These are phyloP conservation scores for Heteromeles arbutifolia DNA, from an alignment of 306 rosid species.

Conservation along the genomic window DNA sequence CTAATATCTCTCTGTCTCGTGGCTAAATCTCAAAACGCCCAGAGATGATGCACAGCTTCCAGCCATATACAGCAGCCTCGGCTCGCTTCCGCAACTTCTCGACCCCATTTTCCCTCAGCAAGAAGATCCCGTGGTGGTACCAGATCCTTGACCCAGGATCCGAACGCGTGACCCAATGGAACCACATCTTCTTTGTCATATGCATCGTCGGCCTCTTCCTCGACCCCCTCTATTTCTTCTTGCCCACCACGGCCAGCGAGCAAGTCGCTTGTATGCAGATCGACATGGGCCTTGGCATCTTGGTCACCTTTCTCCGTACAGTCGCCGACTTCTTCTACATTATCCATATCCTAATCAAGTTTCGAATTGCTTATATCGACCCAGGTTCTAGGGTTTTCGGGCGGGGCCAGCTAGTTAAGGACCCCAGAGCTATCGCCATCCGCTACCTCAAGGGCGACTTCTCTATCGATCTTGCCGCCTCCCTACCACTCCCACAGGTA, in stretches of 20 bases:
- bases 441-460: slow-evolving; percentile 57
- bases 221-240: slow-evolving; percentile 79
- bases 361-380: slow-evolving; percentile 50
- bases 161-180: slow-evolving; percentile 46
- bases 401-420: slow-evolving; percentile 59
- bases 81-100: slow-evolving; percentile 34
- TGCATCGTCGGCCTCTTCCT: slow-evolving; percentile 63
- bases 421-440: slow-evolving; percentile 45
- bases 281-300: slow-evolving; percentile 42
- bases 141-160: slow-evolving; percentile 64
- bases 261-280: slow-evolving; percentile 44
- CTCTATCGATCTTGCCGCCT: slow-evolving; percentile 58
- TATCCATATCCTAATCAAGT: slow-evolving; percentile 58
- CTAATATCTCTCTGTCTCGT: neutral
- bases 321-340: slow-evolving; percentile 60
- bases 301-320: slow-evolving; percentile 59
- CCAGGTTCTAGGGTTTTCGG: slow-evolving; percentile 56
- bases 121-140: slow-evolving; percentile 68
- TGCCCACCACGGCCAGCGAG: slow-evolving; percentile 44
- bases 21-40: neutral
- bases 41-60: slow-evolving; percentile 18
- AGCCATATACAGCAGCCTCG: slow-evolving; percentile 13
- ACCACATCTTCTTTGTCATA: slow-evolving; percentile 45
- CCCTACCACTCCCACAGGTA: slow-evolving; percentile 88
- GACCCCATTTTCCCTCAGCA: slow-evolving; percentile 36